Conservation (phyloP, 2,329 filamentous ascomycete species). For the Pseudogymnoascus sp. region DNA sequence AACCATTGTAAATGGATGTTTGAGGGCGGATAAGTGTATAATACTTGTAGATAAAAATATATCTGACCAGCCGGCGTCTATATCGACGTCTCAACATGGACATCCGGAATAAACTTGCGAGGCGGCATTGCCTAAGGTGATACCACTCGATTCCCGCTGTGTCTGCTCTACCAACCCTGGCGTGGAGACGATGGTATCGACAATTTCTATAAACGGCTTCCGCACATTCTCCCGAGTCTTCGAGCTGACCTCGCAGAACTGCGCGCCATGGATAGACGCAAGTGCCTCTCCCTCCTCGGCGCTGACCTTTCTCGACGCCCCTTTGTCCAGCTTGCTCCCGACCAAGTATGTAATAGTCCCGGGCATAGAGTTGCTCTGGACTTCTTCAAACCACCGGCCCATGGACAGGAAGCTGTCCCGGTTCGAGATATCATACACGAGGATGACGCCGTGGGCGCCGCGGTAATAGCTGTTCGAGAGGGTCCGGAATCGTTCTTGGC, state of each 20-base stretch:
- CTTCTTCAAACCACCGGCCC: slow-evolving; percentile 47
- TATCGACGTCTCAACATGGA: neutral
- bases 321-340: slow-evolving; percentile 43
- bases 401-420: slow-evolving; percentile 42
- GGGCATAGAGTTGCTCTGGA: slow-evolving; percentile 39
- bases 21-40: neutral
- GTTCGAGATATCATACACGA: slow-evolving; percentile 85
- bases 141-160: neutral
- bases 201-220: slow-evolving; percentile 42
- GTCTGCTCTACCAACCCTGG: slow-evolving; percentile 32
- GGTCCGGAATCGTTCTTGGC: slow-evolving; percentile 90
- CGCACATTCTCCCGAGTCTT: slow-evolving; percentile 44
- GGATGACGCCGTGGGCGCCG: slow-evolving; percentile 87
- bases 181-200: slow-evolving; percentile 40
- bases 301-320: slow-evolving; percentile 36
- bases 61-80: neutral
- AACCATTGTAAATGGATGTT: neutral
- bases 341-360: slow-evolving; percentile 43
- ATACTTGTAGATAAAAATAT: slow-evolving; percentile 2
- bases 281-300: slow-evolving; percentile 39
- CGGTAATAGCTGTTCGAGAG: slow-evolving; percentile 94
- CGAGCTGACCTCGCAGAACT: slow-evolving; percentile 46
- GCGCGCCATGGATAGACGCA: slow-evolving; percentile 36
- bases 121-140: neutral
- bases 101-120: neutral